Evolutionary conservation across 169 alveolate species (phyloP).

Genomic region (Plasmodium falciparum): DNA sequence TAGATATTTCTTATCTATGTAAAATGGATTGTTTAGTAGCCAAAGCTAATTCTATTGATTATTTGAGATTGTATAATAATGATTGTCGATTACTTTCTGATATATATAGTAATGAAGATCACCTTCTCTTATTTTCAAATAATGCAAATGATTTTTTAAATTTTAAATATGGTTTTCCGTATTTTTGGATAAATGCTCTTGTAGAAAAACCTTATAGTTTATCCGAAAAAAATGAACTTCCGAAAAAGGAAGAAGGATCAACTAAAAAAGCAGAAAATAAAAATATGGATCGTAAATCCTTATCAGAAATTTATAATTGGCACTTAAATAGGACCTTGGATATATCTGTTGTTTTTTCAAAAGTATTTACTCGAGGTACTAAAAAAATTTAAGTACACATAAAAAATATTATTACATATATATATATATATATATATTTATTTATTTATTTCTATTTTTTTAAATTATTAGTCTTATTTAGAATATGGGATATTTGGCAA

Average conservation of each 20-base stretch:
- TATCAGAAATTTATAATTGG: constrained; percentile 67
- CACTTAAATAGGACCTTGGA: constrained; percentile 65
- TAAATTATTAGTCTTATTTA: constrained; percentile 50
- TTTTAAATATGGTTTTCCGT: constrained; percentile 71
- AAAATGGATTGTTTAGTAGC: constrained; percentile 56
- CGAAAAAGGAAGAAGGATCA: neutral
- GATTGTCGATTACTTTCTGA: constrained; percentile 49
- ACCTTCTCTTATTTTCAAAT: constrained; percentile 44
- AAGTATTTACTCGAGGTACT: constrained; percentile 62
- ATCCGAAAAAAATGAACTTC: neutral
- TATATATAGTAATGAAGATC: constrained; percentile 65
- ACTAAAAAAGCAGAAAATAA: constrained; percentile 4
- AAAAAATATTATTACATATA: neutral
- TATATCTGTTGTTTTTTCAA: constrained; percentile 58
- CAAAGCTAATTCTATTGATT: constrained; percentile 40
- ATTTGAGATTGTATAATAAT: constrained; percentile 33
- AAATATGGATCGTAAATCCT: constrained; percentile 3
- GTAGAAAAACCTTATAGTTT: constrained; percentile 18
- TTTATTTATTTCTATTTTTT: constrained; percentile 9
- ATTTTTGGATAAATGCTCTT: constrained; percentile 73
- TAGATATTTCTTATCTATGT: constrained; percentile 30
- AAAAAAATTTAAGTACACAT: neutral
- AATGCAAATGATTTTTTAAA: constrained; percentile 39
- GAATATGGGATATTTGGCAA: constrained; percentile 77
- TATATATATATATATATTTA: constrained; percentile 13